Base-by-base conservation (phyloP, 768 basidiomycete genomes). In the Clitopilus passeckerianus region DNA sequence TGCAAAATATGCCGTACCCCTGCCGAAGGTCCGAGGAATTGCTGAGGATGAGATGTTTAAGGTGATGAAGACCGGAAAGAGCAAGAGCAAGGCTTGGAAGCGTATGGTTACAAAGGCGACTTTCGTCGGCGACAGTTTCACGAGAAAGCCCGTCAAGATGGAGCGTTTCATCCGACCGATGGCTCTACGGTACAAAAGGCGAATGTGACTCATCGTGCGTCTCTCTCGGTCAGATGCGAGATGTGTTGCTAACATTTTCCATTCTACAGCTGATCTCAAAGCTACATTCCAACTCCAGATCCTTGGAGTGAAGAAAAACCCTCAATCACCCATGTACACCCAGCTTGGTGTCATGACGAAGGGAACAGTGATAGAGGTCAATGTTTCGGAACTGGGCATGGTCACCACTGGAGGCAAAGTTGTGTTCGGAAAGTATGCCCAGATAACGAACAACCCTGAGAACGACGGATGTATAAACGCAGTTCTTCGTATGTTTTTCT, bases 31-130 rank as follows among this genome's bases (percentile, higher is more conserved):
- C 56, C 80, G 96, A 60, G 97, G 97, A 18, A 98, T 99, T 66
- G 95, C 96, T 15, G 97, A 99, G 73, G 97, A 98, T 67, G 97
- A 99, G 80, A 97, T 95, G 91, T 99, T 99, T 82, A 98, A 95
- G 80, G 97, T 99, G 30, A 79, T 99, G 81, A 93, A 94, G 80
- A 95, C 96, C 0, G 97, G 97, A 58, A 98, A 98, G 79, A 90
- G 84, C 70, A 97, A 94, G 77, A 87, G 84, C 68, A 99, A 98
- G 75, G 83, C 91, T 16, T 99, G 97, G 97, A 99, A 99, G 78
- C 86, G 95, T 65, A 98, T 98, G 95, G 92, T 99, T 61, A 97
- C 94, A 58, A 99, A 99, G 75, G 97, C 97, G 33, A 99, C 97
- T 8, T 99, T 98, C 68, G 97, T 99, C 33, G 96, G 96, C 5